Base-by-base conservation (phyloP, 2,329 filamentous ascomycete species). In the Madurella fahalii region DNA sequence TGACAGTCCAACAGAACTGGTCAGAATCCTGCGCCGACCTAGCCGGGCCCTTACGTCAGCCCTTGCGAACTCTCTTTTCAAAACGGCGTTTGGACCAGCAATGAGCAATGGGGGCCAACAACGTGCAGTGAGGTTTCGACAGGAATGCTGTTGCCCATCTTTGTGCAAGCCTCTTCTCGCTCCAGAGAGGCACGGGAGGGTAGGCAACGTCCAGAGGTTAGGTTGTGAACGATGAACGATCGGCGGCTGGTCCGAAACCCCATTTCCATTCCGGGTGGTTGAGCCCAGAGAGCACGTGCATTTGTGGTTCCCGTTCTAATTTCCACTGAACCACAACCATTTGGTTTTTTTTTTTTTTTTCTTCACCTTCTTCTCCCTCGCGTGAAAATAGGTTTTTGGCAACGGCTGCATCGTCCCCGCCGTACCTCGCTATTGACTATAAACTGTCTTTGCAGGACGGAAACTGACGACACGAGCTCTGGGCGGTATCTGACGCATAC, bases 261-360 rank as follows among this genome's bases (percentile, higher is more conserved):
- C 12, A 45, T 31, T 11, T 30, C 30, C 15, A 44, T 13, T 9
- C 30, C 30, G 17, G n/a, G n/a, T n/a, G 37, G 13, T 25, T 18
- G 17, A 4, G 16, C 34, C 49, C 51, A 45, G 52, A 49, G 52
- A 37, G 48, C 52, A 55, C 52, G 56, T 58, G 54, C 47, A 37
- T 37, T 4, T 37, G 34, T 37, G 34, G 34, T 37, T 37, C 25
- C 3, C 25, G 3, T 25, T 25, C 25, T 7, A 25, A 25, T 25
- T 37, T 11, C 34, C 9, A 15, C 31, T 37, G 4, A 37, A 15
- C 11, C 34, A 37, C 34, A 15, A 37, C 4, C 4, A 7, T 34
- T 7, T 12, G 31, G 31, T n/a, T n/a, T n/a, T 7, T 25, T 25
- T 37, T 37, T 37, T 15, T 37, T 11, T 37, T 37, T 11, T 4